Conservation (phyloP, 306 rosid genomes). For the Prunus persica region Prunus_persica_NCBIv2 NC_034014.1:23622501-23623000, state of each 20-base stretch:
- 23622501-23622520: constrained; percentile 44
- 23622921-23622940: constrained; percentile 12
- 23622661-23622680: constrained; percentile 10
- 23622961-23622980: constrained; percentile 49
- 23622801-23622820: background rate
- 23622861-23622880: too few relatives aligned
- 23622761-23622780: background rate
- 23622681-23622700: background rate
- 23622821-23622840: background rate
- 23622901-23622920: background rate
- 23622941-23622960: constrained; percentile 27
- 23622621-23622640: background rate
- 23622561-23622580: background rate
- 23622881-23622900: too few relatives aligned
- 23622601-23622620: background rate
- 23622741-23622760: constrained; percentile 13
- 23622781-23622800: background rate
- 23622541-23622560: background rate
- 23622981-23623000: constrained; percentile 73
- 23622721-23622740: background rate
- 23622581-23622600: background rate
- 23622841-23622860: background rate
- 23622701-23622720: background rate
- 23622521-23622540: background rate
- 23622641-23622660: background rate